Conservation (phyloP, 208 protist species). For the Wallacemonas sp. region DNA sequence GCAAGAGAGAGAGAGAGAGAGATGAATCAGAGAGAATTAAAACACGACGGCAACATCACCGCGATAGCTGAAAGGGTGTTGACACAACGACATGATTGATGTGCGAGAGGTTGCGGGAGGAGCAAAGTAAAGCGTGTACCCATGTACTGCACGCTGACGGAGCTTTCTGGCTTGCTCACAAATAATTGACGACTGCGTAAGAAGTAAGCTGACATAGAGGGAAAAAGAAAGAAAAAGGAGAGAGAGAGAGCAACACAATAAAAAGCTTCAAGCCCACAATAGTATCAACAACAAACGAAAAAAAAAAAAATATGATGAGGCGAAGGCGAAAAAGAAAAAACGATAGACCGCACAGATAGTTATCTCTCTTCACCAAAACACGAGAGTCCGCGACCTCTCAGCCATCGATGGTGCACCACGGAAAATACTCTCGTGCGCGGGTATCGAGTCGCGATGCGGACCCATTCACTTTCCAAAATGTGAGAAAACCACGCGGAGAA, state of each 20-base stretch:
- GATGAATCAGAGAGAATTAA: too few species aligned
- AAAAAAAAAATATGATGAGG: slow-evolving; percentile 17
- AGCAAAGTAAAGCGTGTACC: too few species aligned
- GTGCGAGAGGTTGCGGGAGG: too few species aligned
- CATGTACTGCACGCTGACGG: too few species aligned
- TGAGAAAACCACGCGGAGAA: slow-evolving; percentile 17
- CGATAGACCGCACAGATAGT: neutral
- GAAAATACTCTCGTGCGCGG: slow-evolving; percentile 16
- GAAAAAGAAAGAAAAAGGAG: slow-evolving; percentile 19
- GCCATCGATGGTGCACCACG: slow-evolving; percentile 23
- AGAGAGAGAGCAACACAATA: slow-evolving; percentile 17
- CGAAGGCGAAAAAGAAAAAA: slow-evolving; percentile 19
- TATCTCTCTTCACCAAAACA: too few species aligned
- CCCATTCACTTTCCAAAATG: slow-evolving; percentile 20
- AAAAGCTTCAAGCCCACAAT: too few species aligned
- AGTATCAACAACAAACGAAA: too few species aligned
- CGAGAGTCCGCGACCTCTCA: neutral
- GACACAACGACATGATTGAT: neutral
- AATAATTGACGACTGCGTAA: too few species aligned
- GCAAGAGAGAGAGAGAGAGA: too few species aligned
- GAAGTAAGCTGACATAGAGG: neutral
- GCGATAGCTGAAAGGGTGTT: neutral
- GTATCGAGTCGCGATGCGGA: neutral
- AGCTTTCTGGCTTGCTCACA: too few species aligned
- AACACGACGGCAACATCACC: neutral